Evolutionary conservation across 768 basidiomycete genomes (phyloP).

Genomic region (Chalciporus chontae): DNA sequence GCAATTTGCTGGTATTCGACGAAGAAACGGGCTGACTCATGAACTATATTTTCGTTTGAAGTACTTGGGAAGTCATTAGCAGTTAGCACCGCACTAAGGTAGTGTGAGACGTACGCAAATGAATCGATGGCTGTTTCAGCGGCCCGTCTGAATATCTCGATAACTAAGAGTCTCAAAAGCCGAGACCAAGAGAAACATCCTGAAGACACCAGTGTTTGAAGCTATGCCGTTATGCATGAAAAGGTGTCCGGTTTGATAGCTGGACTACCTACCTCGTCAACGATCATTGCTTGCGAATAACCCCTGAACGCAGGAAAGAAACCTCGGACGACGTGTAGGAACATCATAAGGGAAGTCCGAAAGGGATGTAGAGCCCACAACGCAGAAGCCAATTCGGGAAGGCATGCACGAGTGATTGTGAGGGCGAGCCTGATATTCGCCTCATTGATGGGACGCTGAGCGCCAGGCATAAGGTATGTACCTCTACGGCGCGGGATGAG

Average conservation of each 20-base stretch:
- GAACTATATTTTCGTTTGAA: slow-evolving; percentile 69
- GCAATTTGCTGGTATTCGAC: slow-evolving; percentile 79
- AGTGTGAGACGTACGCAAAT: slow-evolving; percentile 56
- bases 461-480: slow-evolving; percentile 56
- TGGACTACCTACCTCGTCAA: slow-evolving; percentile 64
- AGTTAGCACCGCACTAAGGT: slow-evolving; percentile 10
- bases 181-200: slow-evolving; percentile 70
- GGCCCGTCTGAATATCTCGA: slow-evolving; percentile 62
- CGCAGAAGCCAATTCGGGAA: slow-evolving; percentile 49
- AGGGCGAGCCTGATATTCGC: slow-evolving; percentile 56
- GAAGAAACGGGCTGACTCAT: slow-evolving; percentile 67
- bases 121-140: slow-evolving; percentile 65
- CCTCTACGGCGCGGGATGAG: slow-evolving; percentile 45
- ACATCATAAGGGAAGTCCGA: slow-evolving; percentile 67
- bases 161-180: slow-evolving; percentile 52
- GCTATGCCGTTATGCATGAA: slow-evolving; percentile 35
- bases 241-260: slow-evolving; percentile 8
- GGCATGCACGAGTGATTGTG: slow-evolving; percentile 50
- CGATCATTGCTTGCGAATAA: slow-evolving; percentile 82
- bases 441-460: slow-evolving; percentile 59
- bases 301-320: slow-evolving; percentile 79
- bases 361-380: slow-evolving; percentile 60
- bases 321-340: slow-evolving; percentile 67
- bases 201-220: slow-evolving; percentile 67
- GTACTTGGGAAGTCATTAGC: slow-evolving; percentile 38